Conservation (phyloP, 768 basidiomycete genomes). For the Termitomyces sp. region DNA sequence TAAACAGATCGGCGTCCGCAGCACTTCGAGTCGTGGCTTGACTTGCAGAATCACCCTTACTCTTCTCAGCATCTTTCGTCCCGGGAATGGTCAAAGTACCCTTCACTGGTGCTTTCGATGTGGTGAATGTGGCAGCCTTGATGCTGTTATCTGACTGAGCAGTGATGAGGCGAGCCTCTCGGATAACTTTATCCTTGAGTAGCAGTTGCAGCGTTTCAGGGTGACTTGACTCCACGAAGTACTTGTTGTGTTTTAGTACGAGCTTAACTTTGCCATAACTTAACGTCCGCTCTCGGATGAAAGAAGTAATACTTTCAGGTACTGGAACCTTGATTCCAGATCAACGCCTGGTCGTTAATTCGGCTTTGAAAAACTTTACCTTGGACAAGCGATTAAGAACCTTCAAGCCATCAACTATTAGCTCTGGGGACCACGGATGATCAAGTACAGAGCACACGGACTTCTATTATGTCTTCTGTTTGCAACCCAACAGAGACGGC, state of each 20-base stretch:
- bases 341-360: background rate
- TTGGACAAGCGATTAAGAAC: conserved; percentile 80
- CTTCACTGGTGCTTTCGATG: conserved; percentile 75
- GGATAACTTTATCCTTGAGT: conserved; percentile 81
- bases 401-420: conserved; percentile 33
- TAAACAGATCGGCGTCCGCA: conserved; percentile 78
- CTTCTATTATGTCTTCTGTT: conserved; percentile 98
- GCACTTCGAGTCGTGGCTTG: conserved; percentile 18
- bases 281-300: conserved; percentile 89
- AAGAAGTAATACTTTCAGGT: conserved; percentile 76
- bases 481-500: conserved; percentile 98
- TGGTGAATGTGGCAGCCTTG: conserved; percentile 72
- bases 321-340: conserved; percentile 69
- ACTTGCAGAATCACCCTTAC: conserved; percentile 40
- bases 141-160: conserved; percentile 67
- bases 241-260: conserved; percentile 96
- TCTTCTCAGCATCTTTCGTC: conserved; percentile 69
- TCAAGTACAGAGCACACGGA: conserved; percentile 39
- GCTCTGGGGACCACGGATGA: conserved; percentile 12
- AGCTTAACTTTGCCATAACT: conserved; percentile 99
- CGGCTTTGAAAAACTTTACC: conserved; percentile 28
- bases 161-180: conserved; percentile 77
- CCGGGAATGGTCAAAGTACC: conserved; percentile 86
- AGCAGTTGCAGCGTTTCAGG: conserved; percentile 88
- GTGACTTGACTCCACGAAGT: conserved; percentile 93